phyloP scores from a whole-genome alignment of 331 rosid species.

The Phaseolus coccineus region DNA sequence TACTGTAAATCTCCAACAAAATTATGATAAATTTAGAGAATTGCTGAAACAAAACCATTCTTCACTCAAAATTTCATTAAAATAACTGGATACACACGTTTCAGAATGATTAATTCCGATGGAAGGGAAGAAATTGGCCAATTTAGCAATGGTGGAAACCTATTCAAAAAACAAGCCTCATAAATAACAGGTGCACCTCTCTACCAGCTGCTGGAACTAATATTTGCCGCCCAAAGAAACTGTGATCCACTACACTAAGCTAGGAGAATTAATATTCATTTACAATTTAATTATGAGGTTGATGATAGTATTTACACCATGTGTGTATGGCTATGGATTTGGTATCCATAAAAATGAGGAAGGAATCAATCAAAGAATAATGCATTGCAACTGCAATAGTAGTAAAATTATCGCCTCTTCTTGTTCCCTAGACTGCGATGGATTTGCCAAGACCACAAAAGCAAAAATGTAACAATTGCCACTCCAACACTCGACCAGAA shows the following conservation, averaged over 20 bases:
- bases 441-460: conserved; percentile 83
- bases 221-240: conserved; percentile 54
- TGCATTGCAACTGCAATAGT: conserved; percentile 36
- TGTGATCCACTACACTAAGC: conserved; percentile 69
- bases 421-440: conserved; percentile 63
- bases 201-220: conserved; percentile 48
- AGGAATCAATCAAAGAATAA: conserved; percentile 79
- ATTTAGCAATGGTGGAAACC: conserved; percentile 44
- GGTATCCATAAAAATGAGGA: conserved; percentile 50
- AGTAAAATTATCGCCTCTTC: conserved; percentile 70
- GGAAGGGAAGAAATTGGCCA: conserved; percentile 38
- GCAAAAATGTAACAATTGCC: conserved; percentile 58
- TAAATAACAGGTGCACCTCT: conserved; percentile 42
- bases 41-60: background rate
- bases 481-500: conserved; percentile 75
- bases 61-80: conserved; percentile 36
- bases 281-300: conserved; percentile 67
- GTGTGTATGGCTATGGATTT: conserved; percentile 47
- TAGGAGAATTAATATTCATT: conserved; percentile 59
- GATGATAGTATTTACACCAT: conserved; percentile 70
- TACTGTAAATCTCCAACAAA: background rate
- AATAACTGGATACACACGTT: conserved; percentile 23
- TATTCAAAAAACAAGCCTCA: conserved; percentile 47
- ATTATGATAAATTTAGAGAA: background rate
- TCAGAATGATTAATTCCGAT: conserved; percentile 42